Percentiles rank a stretch among this genome's conserved stretches.
phyloP scores from a whole-genome alignment of 306 rosid genomes.

The Lathyrus sativus region DNA sequence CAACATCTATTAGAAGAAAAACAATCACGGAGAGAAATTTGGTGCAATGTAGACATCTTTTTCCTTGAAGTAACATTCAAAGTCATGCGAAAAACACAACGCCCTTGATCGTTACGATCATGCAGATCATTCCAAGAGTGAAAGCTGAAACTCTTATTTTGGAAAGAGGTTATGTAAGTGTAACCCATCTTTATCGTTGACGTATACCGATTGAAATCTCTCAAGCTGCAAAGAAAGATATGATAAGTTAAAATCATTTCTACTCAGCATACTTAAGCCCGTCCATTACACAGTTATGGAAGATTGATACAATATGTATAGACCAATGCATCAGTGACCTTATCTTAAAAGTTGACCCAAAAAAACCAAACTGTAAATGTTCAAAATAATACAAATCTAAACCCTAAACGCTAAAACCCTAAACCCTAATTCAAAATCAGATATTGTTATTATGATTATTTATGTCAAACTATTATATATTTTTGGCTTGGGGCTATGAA shows the following conservation, averaged over 20 bases:
- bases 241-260: constrained; percentile 3
- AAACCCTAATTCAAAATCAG: too few species aligned
- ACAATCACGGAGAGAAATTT: constrained; percentile 21
- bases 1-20: constrained; percentile 19
- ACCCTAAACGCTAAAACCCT: too few species aligned
- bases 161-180: constrained; percentile 39
- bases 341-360: too few species aligned
- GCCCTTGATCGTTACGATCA: constrained; percentile 45
- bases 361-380: too few species aligned
- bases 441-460: too few species aligned
- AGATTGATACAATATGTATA: too few species aligned
- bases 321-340: too few species aligned
- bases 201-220: neutral
- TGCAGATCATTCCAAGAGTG: constrained; percentile 44
- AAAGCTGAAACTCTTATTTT: constrained; percentile 43
- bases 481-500: too few species aligned
- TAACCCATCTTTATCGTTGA: constrained; percentile 51
- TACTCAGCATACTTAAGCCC: neutral
- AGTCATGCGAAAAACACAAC: constrained; percentile 39
- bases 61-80: constrained; percentile 36
- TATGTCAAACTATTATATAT: too few species aligned
- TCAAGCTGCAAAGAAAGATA: constrained; percentile 14
- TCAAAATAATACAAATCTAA: too few species aligned
- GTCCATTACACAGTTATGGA: too few species aligned
- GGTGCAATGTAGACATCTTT: constrained; percentile 36